A percentile compares a stretch with the other conserved stretches of the same genome.
Evolutionary conservation across 2,329 filamentous ascomycete species (phyloP).

Genomic region (Fusarium torulosum): DNA sequence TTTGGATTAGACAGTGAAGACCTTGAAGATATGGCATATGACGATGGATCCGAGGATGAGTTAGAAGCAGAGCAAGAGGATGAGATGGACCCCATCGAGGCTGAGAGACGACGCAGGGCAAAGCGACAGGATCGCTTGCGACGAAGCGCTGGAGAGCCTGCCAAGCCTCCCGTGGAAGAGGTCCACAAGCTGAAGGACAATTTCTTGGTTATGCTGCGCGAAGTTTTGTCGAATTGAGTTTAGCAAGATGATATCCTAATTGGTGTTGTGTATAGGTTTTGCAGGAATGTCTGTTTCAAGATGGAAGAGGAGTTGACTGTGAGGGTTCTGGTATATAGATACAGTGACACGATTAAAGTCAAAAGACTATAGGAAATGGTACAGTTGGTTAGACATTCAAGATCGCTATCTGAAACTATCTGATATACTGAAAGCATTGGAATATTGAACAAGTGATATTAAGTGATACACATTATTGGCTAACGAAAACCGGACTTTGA

Average conservation of each 20-base stretch:
- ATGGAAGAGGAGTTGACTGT: constrained; percentile 18
- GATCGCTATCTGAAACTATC: neutral
- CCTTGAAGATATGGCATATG: constrained; percentile 85
- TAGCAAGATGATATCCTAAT: constrained; percentile 35
- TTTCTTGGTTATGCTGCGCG: constrained; percentile 84
- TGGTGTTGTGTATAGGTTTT: constrained; percentile 15
- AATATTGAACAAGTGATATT: neutral
- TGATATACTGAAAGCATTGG: neutral
- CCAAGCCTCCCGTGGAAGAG: constrained; percentile 83
- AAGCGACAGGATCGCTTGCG: constrained; percentile 85
- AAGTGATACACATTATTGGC: neutral
- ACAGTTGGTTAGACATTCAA: constrained; percentile 13
- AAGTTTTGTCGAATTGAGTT: constrained; percentile 79
- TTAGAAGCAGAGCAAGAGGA: constrained; percentile 81
- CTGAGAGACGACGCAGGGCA: constrained; percentile 82
- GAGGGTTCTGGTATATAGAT: constrained; percentile 14
- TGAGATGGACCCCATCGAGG: constrained; percentile 86
- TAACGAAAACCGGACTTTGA: constrained; percentile 38
- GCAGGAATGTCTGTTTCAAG: neutral
- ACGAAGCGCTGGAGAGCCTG: constrained; percentile 83
- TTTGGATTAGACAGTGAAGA: constrained; percentile 92
- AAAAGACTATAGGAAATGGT: neutral
- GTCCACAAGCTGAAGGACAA: constrained; percentile 83
- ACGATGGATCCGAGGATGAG: constrained; percentile 74
- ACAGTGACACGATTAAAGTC: constrained; percentile 6